Evolutionary conservation across 1,139 yeast genomes (phyloP).

Genomic region (Sugiyamaella paludigena): DNA sequence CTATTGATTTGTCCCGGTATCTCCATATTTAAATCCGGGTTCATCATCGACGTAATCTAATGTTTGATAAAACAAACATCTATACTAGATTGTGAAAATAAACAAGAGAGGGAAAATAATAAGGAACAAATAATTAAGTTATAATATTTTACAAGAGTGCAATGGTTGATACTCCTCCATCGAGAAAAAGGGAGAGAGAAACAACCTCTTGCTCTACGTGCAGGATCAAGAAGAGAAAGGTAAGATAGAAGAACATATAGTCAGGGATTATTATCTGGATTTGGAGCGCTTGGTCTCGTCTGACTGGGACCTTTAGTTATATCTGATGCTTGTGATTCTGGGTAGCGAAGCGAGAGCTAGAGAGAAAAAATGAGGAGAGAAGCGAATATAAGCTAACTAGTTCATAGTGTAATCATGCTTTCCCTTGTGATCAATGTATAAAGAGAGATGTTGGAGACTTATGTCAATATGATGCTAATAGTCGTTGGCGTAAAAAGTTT

Average conservation of each 20-base stretch:
- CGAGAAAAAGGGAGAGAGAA: slow-evolving; percentile 11
- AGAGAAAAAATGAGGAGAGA: no score
- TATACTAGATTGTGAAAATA: no score
- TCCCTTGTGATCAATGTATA: slow-evolving; percentile 15
- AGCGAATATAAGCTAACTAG: no score
- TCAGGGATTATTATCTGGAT: not conserved
- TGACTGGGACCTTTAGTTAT: no score
- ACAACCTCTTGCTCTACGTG: slow-evolving; percentile 14
- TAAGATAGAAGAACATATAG: not conserved
- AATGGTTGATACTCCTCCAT: not conserved
- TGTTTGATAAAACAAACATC: no score
- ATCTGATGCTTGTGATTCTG: no score
- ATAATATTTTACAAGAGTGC: no score
- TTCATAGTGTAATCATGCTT: slow-evolving; percentile 16
- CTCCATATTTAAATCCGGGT: slow-evolving; percentile 9
- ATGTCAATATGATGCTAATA: slow-evolving; percentile 14
- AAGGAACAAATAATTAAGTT: no score
- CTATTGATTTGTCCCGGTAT: slow-evolving; percentile 2
- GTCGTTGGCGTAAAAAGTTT: slow-evolving; percentile 13
- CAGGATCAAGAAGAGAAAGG: slow-evolving; percentile 13
- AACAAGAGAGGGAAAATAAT: no score
- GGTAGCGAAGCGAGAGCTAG: no score
- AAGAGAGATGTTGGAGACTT: slow-evolving; percentile 10
- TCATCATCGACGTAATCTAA: not conserved
- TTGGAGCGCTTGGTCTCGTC: no score